Evolutionary conservation across 129 eudicot genomes (phyloP), one percentile per base, ranked within the genome.

Genomic region (Flaveria bidentis): DNA sequence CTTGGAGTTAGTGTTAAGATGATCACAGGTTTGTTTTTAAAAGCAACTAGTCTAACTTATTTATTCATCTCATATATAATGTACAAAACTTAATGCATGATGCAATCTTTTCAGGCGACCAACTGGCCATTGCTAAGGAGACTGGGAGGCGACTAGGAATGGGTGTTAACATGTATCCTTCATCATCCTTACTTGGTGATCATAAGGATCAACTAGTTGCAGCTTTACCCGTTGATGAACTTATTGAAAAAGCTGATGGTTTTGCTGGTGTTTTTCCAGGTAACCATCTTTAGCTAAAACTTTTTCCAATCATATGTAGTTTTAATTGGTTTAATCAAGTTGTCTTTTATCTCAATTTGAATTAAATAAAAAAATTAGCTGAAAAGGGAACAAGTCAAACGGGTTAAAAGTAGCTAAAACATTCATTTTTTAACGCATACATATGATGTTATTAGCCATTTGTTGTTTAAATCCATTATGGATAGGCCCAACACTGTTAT

Each of bases 1-100:
- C 86, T 82, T 66, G 86, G 89, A 58, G 89, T 85, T n/a, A 82
- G 82, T 72, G 89, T 82, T 56, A 85, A 85, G 77, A 85, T 85
- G 86, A 82, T 85, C 72, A 82, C 89, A 57, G 89, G 83, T 66
- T 64, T 42, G 42, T 66, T 62, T 60, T 25, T 28, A 69, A 41
- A 36, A 16, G 47, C 23, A 44, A 4, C 5, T 51, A 3, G 26
- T 67, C 14, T 17, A 44, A 11, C 17, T 78, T 71, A 71, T 45
- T 14, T 25, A 23, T 77, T 55, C 46, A 20, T 22, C 11, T 66
- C 8, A 30, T 55, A 8, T 69, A 47, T 25, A 47, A 16, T 15
- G 9, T 26, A 47, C 1, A 69, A 46, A 46, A 69, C 25, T 57
- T 50, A 33, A 12, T 51, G 47, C 64, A 17, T 46, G 20, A 28